Evolutionary conservation across 345 rosid species (phyloP).

Genomic region (Punica granatum): DNA sequence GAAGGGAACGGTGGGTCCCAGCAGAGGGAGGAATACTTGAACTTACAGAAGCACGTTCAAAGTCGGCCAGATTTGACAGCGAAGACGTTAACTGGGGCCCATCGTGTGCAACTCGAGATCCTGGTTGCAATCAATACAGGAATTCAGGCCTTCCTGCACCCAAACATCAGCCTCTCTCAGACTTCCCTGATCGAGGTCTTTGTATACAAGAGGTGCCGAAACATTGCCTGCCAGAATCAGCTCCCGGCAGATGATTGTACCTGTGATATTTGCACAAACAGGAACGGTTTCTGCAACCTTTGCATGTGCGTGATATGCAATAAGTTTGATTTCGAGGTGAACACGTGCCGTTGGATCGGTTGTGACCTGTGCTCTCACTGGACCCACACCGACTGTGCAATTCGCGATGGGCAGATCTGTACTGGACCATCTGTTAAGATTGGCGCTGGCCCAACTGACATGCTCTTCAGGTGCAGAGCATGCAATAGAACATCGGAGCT

Average conservation of each 20-base stretch:
- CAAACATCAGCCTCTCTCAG: constrained; percentile 75
- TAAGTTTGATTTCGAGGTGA: constrained; percentile 93
- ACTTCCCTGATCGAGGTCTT: constrained; percentile 81
- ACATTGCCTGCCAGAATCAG: constrained; percentile 78
- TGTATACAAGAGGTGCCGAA: constrained; percentile 85
- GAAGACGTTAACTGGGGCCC: constrained; percentile 72
- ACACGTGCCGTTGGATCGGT: constrained; percentile 98
- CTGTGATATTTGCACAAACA: constrained; percentile 68
- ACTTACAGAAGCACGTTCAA: constrained; percentile 76
- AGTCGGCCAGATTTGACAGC: constrained; percentile 73
- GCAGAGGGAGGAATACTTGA: constrained; percentile 66
- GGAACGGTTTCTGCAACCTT: constrained; percentile 90
- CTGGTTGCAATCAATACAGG: constrained; percentile 88
- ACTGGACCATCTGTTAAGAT: constrained; percentile 70
- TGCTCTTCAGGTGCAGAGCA: constrained; percentile 84
- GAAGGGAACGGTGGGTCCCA: constrained; percentile 85
- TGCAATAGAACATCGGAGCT: constrained; percentile 90
- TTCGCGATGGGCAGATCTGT: constrained; percentile 74
- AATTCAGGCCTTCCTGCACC: constrained; percentile 88
- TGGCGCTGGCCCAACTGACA: constrained; percentile 62
- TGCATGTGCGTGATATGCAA: constrained; percentile 97
- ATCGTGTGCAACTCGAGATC: constrained; percentile 75
- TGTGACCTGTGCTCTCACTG: constrained; percentile 95
- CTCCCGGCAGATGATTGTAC: constrained; percentile 90
- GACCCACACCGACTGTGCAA: constrained; percentile 98